Base-by-base conservation (phyloP, 2,329 filamentous ascomycete genomes). In the Trichoderma cornu-damae region DNA sequence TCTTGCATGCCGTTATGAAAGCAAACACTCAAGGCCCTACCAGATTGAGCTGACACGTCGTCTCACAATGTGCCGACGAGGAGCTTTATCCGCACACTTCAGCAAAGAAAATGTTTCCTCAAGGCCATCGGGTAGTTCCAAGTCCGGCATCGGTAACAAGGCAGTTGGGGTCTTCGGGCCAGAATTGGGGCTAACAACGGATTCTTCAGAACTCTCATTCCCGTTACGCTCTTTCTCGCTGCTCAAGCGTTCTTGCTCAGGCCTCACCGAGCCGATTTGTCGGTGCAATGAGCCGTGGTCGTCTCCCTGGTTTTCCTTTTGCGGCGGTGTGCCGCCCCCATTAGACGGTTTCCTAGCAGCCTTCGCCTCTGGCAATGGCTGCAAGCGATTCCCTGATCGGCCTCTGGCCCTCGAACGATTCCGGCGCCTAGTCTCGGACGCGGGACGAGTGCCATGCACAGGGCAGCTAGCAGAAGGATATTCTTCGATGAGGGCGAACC, bases 21-120 rank as follows among this genome's bases (percentile, higher is more conserved):
- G 8, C 3, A 35, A 81, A 1, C 89, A 83, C 0, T 91, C 59
- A n/a, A n/a, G n/a, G n/a, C 12, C 84, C 46, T 60, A 63, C 62
- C 62, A 63, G 16, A 62, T 44, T 16, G 61, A 54, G 38, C 62
- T 63, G 35, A 59, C 53, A 20, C 61, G 61, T 38, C 62, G 59
- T n/a, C 48, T 28, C 30, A 56, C 51, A 18, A 38, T 38, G 5
- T 34, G 42, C 22, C 22, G 34, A 1, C 22, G 34, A 1, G 32
- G 38, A 9, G 35, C 38, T 9, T 52, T 59, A 26, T 62, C 62
- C 38, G 60, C 44, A 22, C 60, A 64, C 37, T 64, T 63, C 3
- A 62, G 40, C 7, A 59, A 28, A 34, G 62, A 57, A 14, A 62
- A 30, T 6, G 53, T 47, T n/a, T 37, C 51, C 35, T 59, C 57